Evolutionary conservation across 768 basidiomycete genomes (phyloP).

Genomic region (Postia placenta): DNA sequence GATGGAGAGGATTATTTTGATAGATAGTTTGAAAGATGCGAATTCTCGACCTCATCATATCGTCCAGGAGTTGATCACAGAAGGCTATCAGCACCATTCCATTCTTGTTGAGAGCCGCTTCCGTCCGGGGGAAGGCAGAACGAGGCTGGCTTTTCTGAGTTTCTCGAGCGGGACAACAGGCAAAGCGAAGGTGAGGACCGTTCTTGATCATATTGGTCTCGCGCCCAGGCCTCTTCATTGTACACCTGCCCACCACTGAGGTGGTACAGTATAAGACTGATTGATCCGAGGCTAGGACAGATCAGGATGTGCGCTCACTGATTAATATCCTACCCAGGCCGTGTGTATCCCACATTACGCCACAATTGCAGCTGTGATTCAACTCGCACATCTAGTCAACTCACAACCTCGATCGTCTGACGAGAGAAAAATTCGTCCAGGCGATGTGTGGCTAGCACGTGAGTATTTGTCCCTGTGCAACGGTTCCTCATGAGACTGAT

Average conservation of each 20-base stretch:
- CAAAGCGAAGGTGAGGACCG: constrained; percentile 46
- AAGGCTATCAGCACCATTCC: constrained; percentile 30
- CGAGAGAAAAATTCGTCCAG: constrained; percentile 30
- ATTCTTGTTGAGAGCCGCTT: constrained; percentile 45
- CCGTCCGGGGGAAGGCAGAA: constrained; percentile 51
- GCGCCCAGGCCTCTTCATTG: background rate
- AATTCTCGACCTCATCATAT: constrained; percentile 22
- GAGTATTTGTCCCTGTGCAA: constrained; percentile 44
- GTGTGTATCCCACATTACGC: constrained; percentile 29
- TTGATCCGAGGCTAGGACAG: background rate
- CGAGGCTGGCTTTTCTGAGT: constrained; percentile 60
- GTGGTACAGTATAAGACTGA: background rate
- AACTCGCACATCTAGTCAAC: constrained; percentile 13
- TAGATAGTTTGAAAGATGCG: constrained; percentile 4
- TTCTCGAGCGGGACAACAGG: constrained; percentile 77
- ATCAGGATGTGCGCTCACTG: too few relatives aligned
- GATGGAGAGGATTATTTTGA: constrained; percentile 13
- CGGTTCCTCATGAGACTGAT: too few relatives aligned
- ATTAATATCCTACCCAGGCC: too few relatives aligned
- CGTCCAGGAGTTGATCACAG: constrained; percentile 42
- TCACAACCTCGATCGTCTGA: constrained; percentile 15
- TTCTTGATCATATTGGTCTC: too few relatives aligned
- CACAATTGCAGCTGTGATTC: constrained; percentile 24
- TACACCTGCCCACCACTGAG: too few relatives aligned
- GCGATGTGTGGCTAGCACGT: constrained; percentile 49